A percentile compares a stretch with the other conserved stretches of the same genome.
phyloP scores from a whole-genome alignment of 2,329 filamentous ascomycete species.

The Verticillium longisporum region DNA sequence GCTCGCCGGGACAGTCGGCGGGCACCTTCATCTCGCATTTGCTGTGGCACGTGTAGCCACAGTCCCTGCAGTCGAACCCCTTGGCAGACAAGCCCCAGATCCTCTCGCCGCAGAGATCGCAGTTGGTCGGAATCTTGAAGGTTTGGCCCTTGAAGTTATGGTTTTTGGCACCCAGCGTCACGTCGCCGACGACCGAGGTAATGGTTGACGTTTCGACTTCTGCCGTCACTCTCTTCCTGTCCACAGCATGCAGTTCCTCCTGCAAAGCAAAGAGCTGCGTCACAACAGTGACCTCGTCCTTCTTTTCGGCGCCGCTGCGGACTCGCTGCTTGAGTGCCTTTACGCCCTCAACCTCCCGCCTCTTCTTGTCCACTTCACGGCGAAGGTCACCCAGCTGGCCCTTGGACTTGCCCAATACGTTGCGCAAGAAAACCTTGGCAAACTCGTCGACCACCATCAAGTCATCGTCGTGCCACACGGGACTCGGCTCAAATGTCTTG shows the following conservation, averaged over 20 bases:
- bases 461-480: slow-evolving; percentile 93
- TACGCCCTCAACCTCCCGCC: slow-evolving; percentile 73
- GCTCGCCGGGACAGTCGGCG: slow-evolving; percentile 88
- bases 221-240: slow-evolving; percentile 76
- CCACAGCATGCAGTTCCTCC: slow-evolving; percentile 76
- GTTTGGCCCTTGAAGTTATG: slow-evolving; percentile 99
- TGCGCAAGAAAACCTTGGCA: slow-evolving; percentile 85
- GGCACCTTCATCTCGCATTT: slow-evolving; percentile 99
- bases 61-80: slow-evolving; percentile 92
- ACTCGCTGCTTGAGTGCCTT: slow-evolving; percentile 70
- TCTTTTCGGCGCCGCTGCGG: slow-evolving; percentile 76
- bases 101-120: slow-evolving; percentile 89
- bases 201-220: slow-evolving; percentile 94
- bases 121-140: slow-evolving; percentile 98
- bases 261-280: slow-evolving; percentile 77
- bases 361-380: slow-evolving; percentile 78
- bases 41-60: slow-evolving; percentile 95
- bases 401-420: slow-evolving; percentile 88
- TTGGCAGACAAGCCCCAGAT: slow-evolving; percentile 98
- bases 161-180: slow-evolving; percentile 86
- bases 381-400: slow-evolving; percentile 71
- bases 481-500: slow-evolving; percentile 85
- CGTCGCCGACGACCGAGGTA: slow-evolving; percentile 82
- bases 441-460: slow-evolving; percentile 78
- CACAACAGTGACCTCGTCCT: slow-evolving; percentile 82